phyloP scores from a whole-genome alignment of 1,284 basidiomycete species.

The Coniferiporia weirii region DNA sequence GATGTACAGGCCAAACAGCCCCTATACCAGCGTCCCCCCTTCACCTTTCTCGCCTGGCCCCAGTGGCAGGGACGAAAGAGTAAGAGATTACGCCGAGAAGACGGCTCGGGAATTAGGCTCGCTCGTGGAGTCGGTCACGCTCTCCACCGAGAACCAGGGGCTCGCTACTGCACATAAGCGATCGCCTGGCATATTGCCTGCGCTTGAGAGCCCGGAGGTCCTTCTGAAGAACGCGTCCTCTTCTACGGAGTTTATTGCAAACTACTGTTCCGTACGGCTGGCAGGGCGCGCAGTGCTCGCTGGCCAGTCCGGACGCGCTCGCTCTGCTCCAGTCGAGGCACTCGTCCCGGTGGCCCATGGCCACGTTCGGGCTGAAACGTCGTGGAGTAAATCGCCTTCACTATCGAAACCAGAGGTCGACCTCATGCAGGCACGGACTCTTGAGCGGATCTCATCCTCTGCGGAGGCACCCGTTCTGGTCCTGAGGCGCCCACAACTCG shows the following conservation, averaged over 20 bases:
- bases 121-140: not conserved
- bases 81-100: not conserved
- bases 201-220: not conserved
- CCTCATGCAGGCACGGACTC: not conserved
- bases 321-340: not conserved
- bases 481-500: too few species aligned
- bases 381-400: not conserved
- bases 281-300: slow-evolving; percentile 5
- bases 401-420: not conserved
- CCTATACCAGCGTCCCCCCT: not conserved
- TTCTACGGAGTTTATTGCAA: not conserved
- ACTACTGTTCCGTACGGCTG: slow-evolving; percentile 7
- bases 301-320: not conserved
- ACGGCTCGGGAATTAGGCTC: not conserved
- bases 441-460: too few species aligned
- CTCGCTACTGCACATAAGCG: not conserved
- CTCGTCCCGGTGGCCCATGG: not conserved
- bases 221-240: not conserved
- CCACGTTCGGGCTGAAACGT: not conserved
- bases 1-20: not conserved
- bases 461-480: too few species aligned
- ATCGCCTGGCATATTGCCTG: not conserved
- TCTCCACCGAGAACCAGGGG: not conserved
- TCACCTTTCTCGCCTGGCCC: not conserved
- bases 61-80: not conserved